A percentile compares a stretch with the other conserved stretches of the same genome.
phyloP scores from a whole-genome alignment of 2,329 filamentous ascomycete genomes.

The Penicillium psychrosexuale region DNA sequence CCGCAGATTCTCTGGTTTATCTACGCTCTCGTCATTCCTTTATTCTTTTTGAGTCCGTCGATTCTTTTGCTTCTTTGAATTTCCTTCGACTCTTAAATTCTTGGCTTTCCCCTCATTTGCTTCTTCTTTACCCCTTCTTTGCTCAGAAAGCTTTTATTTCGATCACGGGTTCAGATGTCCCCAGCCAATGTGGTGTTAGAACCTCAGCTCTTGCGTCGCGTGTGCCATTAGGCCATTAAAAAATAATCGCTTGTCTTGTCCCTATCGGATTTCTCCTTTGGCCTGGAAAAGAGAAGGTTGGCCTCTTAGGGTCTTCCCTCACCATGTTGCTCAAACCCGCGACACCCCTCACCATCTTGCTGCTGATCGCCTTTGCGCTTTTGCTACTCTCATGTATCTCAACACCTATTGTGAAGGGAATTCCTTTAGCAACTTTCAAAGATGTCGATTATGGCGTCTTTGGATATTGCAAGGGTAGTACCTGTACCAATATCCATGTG shows the following conservation, averaged over 20 bases:
- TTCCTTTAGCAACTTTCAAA: constrained; percentile 75
- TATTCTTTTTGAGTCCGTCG: not conserved
- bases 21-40: constrained; percentile 2
- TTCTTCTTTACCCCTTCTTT: not conserved
- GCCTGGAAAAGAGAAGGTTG: not conserved
- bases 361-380: constrained; percentile 79
- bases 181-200: constrained; percentile 1
- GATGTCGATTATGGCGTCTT: constrained; percentile 87
- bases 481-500: constrained; percentile 71
- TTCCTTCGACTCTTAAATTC: not conserved
- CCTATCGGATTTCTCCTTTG: not conserved
- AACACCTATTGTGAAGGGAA: constrained; percentile 79
- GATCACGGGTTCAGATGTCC: not conserved
- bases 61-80: not conserved
- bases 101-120: constrained; percentile 6
- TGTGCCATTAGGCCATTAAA: not conserved
- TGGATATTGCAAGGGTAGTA: constrained; percentile 69
- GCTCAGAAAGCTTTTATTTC: not conserved
- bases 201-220: not conserved
- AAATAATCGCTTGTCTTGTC: not conserved
- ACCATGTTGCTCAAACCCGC: constrained; percentile 79
- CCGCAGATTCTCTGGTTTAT: not conserved
- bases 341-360: constrained; percentile 81
- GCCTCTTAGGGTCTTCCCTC: constrained; percentile 8
- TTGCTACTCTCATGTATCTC: constrained; percentile 86